These are phyloP conservation scores for Vararia minispora DNA, from an alignment of 768 basidiomycete species.

Conservation along the genomic window DNA sequence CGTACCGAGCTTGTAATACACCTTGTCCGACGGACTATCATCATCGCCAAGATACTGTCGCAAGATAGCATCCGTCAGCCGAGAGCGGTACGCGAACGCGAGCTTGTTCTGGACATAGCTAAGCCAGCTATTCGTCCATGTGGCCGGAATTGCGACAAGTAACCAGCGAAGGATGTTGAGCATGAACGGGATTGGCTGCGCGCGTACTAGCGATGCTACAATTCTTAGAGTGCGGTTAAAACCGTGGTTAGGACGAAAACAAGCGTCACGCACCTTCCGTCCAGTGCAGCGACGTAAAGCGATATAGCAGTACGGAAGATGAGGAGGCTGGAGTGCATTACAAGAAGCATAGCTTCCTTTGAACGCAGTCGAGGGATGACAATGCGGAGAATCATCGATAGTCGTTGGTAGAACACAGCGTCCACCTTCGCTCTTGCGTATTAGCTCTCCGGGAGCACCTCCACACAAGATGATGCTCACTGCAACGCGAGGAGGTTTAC, in stretches of 20 bases:
- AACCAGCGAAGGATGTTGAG: constrained; percentile 85
- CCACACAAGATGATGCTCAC: constrained; percentile 29
- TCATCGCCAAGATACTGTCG: constrained; percentile 74
- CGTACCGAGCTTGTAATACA: constrained; percentile 91
- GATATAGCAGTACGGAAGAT: constrained; percentile 87
- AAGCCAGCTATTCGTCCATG: constrained; percentile 88
- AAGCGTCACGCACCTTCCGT: constrained; percentile 54
- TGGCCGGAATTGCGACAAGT: constrained; percentile 84
- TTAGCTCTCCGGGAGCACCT: neutral
- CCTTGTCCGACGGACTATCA: constrained; percentile 60
- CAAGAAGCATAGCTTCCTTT: constrained; percentile 78
- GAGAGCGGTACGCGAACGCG: constrained; percentile 77
- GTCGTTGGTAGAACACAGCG: constrained; percentile 76
- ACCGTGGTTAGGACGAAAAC: constrained; percentile 1
- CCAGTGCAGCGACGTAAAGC: constrained; percentile 87
- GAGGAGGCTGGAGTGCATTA: constrained; percentile 83
- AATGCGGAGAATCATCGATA: constrained; percentile 69
- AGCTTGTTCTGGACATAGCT: constrained; percentile 92
- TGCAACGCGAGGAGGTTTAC: constrained; percentile 51
- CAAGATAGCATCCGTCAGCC: constrained; percentile 77
- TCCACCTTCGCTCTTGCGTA: constrained; percentile 52
- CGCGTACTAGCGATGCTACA: constrained; percentile 89
- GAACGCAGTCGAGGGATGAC: constrained; percentile 80
- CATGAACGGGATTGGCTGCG: constrained; percentile 67
- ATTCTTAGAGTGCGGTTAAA: constrained; percentile 40